Percentiles rank a stretch among this genome's conserved stretches.
Evolutionary conservation across 1,284 basidiomycete species (phyloP).

Genomic region (Cutaneotrichosporon curvatum): DNA sequence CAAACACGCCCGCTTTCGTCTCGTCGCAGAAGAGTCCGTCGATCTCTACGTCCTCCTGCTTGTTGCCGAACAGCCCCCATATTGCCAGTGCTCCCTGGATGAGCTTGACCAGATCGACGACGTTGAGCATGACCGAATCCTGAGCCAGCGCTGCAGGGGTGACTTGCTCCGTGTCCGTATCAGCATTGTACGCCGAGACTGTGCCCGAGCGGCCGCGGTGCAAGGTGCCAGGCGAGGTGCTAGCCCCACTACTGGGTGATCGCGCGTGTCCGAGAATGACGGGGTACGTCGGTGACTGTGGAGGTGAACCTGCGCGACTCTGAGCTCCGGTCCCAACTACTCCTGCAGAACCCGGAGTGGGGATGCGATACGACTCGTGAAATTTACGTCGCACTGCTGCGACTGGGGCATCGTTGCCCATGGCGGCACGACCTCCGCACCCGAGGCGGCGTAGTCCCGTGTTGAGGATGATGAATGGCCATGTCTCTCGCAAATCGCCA

Average conservation of each 20-base stretch:
- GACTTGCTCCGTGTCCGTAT: not conserved
- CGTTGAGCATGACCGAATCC: conserved; percentile 29
- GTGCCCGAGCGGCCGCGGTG: not conserved
- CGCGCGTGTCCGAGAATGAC: not conserved
- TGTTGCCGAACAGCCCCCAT: conserved; percentile 31
- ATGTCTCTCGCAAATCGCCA: conserved; percentile 37
- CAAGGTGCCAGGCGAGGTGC: not conserved
- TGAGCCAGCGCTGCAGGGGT: not conserved
- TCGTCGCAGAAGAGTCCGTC: conserved; percentile 44
- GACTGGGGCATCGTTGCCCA: conserved; percentile 35
- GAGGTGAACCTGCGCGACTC: conserved; percentile 19
- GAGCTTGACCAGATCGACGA: conserved; percentile 37
- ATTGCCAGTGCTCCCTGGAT: conserved; percentile 35
- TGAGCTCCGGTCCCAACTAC: not conserved
- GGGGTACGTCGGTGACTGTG: conserved; percentile 19
- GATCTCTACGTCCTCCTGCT: conserved; percentile 21
- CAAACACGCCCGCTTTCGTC: conserved; percentile 38
- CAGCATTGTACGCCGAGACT: not conserved
- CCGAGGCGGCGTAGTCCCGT: conserved; percentile 39
- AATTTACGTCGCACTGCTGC: conserved; percentile 40
- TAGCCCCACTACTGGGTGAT: not conserved
- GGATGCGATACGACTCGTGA: conserved; percentile 35
- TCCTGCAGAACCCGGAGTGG: conserved; percentile 15
- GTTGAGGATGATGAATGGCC: conserved; percentile 38
- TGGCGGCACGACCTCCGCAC: conserved; percentile 40